Conservation (phyloP, 805 yeast genomes). For the Wickerhamomyces mucosus region DNA sequence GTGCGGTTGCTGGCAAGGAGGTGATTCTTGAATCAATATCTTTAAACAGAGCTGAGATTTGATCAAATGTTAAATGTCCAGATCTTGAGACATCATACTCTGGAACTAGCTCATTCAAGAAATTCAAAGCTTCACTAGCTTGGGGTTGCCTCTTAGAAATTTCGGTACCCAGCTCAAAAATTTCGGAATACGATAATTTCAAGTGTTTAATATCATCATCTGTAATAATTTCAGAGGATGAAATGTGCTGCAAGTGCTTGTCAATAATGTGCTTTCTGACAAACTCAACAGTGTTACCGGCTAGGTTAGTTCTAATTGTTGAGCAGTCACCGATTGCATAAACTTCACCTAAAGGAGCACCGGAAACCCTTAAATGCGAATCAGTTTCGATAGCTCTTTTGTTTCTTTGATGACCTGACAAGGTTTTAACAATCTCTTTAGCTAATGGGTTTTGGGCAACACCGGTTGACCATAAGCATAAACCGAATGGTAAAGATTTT, state of each 20-base stretch:
- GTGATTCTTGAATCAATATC: slow-evolving; percentile 56
- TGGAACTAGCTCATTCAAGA: slow-evolving; percentile 40
- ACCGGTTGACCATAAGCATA: slow-evolving; percentile 73
- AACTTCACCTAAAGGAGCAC: slow-evolving; percentile 58
- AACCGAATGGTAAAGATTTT: slow-evolving; percentile 52
- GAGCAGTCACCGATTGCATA: slow-evolving; percentile 70
- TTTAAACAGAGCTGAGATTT: slow-evolving; percentile 38
- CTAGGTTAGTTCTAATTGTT: slow-evolving; percentile 51
- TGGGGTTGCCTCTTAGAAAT: slow-evolving; percentile 47
- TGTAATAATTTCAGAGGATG: slow-evolving; percentile 29
- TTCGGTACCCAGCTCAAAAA: slow-evolving; percentile 36
- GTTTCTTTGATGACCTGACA: slow-evolving; percentile 43
- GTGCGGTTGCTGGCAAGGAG: slow-evolving; percentile 67
- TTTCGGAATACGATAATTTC: slow-evolving; percentile 36
- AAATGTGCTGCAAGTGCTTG: slow-evolving; percentile 27
- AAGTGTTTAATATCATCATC: slow-evolving; percentile 44
- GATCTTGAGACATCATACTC: slow-evolving; percentile 37
- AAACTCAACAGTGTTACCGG: slow-evolving; percentile 44
- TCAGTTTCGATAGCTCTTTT: slow-evolving; percentile 70
- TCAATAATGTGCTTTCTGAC: slow-evolving; percentile 37
- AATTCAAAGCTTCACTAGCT: slow-evolving; percentile 44
- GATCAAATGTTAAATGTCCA: slow-evolving; percentile 44
- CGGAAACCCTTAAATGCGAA: slow-evolving; percentile 58
- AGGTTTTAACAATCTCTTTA: slow-evolving; percentile 38
- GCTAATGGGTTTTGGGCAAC: slow-evolving; percentile 60